phyloP scores from a whole-genome alignment of 768 basidiomycete species.

The Mycena rebaudengoi region DNA sequence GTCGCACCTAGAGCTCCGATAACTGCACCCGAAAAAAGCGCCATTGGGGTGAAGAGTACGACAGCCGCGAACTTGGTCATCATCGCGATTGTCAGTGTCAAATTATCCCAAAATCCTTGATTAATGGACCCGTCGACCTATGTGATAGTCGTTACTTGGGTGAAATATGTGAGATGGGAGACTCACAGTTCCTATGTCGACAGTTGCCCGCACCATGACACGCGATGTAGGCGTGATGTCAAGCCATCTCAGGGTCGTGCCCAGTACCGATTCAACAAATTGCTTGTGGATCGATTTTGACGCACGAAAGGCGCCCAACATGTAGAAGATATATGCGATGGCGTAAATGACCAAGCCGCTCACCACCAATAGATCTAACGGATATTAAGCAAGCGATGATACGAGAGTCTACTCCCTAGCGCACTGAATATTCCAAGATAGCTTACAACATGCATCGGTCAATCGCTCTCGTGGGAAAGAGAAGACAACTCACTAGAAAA shows the following conservation, averaged over 20 bases:
- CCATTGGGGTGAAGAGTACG: slow-evolving; percentile 53
- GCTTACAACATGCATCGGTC: slow-evolving; percentile 36
- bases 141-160: too few relatives aligned
- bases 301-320: slow-evolving; percentile 60
- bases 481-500: slow-evolving; percentile 57
- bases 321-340: slow-evolving; percentile 46
- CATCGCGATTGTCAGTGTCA: slow-evolving; percentile 40
- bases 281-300: slow-evolving; percentile 61
- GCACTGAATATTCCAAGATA: slow-evolving; percentile 56
- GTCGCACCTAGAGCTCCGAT: slow-evolving; percentile 53
- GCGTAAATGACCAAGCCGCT: slow-evolving; percentile 40
- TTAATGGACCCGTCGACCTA: slow-evolving; percentile 34
- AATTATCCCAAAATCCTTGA: slow-evolving; percentile 32
- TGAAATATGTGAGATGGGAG: slow-evolving; percentile 34
- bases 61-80: slow-evolving; percentile 54
- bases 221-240: slow-evolving; percentile 57
- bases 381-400: background rate
- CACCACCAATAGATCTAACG: slow-evolving; percentile 43
- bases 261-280: slow-evolving; percentile 61
- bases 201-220: slow-evolving; percentile 71
- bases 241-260: slow-evolving; percentile 65
- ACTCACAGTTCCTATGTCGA: slow-evolving; percentile 72
- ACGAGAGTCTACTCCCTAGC: background rate
- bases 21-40: slow-evolving; percentile 54
- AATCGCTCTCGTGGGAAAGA: background rate